phyloP scores from a whole-genome alignment of 495 filamentous ascomycete species.

The Talaromyces ruber region DNA sequence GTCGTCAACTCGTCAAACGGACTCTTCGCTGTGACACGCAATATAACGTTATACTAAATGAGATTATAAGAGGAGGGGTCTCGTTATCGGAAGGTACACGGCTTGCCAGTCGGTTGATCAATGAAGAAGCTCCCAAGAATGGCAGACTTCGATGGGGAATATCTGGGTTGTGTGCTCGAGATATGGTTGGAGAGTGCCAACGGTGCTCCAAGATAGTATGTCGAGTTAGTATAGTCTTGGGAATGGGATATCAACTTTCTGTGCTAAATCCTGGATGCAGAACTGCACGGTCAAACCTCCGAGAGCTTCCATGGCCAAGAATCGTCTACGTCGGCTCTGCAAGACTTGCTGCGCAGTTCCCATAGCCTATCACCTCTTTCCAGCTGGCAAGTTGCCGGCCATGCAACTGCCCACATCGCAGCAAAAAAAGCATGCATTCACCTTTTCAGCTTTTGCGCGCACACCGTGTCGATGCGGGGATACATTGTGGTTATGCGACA shows the following conservation, averaged over 20 bases:
- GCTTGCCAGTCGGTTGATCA: conserved; percentile 26
- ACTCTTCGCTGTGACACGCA: conserved; percentile 76
- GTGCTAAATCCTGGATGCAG: conserved; percentile 26
- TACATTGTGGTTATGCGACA: conserved; percentile 70
- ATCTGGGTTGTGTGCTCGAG: conserved; percentile 66
- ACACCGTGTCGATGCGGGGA: conserved; percentile 62
- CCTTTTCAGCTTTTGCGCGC: conserved; percentile 37
- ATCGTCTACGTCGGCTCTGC: conserved; percentile 74
- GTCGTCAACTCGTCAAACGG: conserved; percentile 57
- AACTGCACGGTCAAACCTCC: conserved; percentile 82
- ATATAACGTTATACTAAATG: conserved; percentile 31
- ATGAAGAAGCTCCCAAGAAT: conserved; percentile 18
- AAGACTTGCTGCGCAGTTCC: conserved; percentile 60
- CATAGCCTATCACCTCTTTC: conserved; percentile 29
- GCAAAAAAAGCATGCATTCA: conserved; percentile 16
- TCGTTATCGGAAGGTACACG: conserved; percentile 28
- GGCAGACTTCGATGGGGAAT: conserved; percentile 52
- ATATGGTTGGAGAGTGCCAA: conserved; percentile 76
- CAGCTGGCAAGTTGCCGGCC: background rate
- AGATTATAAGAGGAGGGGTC: conserved; percentile 25
- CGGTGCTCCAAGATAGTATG: conserved; percentile 70
- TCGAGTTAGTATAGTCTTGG: conserved; percentile 46
- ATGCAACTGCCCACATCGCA: conserved; percentile 2
- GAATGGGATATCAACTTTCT: background rate
- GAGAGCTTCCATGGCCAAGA: conserved; percentile 45